Evolutionary conservation across 345 rosid genomes (phyloP).

Genomic region (Draba incana): DNA sequence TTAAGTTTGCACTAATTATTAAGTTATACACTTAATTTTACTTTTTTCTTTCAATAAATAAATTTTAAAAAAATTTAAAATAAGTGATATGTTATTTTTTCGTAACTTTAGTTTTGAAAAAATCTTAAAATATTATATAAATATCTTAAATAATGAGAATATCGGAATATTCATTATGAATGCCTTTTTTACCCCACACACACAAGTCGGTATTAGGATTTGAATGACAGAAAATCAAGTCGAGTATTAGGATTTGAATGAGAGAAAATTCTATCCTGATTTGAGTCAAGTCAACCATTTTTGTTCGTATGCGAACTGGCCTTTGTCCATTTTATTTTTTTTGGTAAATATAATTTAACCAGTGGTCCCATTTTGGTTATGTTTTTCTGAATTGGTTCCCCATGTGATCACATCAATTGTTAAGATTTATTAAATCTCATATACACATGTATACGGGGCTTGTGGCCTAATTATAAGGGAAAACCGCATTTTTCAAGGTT

Average conservation of each 20-base stretch:
- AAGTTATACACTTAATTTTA: no score
- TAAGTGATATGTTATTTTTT: no score
- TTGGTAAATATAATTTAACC: constrained; percentile 12
- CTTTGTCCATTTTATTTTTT: background rate
- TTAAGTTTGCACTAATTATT: no score
- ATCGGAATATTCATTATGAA: constrained; percentile 7
- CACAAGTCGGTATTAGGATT: no score
- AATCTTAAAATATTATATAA: no score
- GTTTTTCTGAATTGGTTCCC: constrained; percentile 1
- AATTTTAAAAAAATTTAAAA: no score
- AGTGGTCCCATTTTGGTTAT: constrained; percentile 30
- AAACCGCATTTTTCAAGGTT: no score
- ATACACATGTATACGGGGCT: constrained; percentile 1
- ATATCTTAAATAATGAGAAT: background rate
- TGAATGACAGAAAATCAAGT: no score
- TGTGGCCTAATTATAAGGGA: background rate
- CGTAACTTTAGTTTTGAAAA: no score
- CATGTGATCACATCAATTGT: constrained; percentile 44
- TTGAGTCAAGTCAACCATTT: constrained; percentile 28
- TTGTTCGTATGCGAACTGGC: constrained; percentile 1
- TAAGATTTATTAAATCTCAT: constrained; percentile 13
- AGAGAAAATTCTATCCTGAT: constrained; percentile 1
- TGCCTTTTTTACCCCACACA: background rate
- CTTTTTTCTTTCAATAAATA: no score
- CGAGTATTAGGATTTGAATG: background rate